Evolutionary conservation across 148 eudicot species (phyloP).

Genomic region (Polygonum aviculare): DNA sequence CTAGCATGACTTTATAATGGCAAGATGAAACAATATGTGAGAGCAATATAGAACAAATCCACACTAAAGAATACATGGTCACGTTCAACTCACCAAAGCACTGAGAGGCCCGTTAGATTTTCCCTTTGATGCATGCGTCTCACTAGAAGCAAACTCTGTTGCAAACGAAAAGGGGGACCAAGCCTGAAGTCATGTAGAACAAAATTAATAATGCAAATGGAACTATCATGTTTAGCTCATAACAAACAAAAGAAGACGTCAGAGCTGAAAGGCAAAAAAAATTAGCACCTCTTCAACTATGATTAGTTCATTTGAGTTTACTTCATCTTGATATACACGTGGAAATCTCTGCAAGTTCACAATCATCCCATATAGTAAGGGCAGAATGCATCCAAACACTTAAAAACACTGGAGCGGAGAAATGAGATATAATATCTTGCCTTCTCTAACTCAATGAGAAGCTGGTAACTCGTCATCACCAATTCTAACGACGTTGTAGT

Average conservation of each 20-base stretch:
- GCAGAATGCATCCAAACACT: not conserved
- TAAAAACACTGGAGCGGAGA: slow-evolving; percentile 6
- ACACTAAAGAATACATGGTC: not conserved
- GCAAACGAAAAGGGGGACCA: slow-evolving; percentile 73
- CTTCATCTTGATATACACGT: slow-evolving; percentile 31
- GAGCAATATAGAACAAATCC: not conserved
- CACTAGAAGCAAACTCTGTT: slow-evolving; percentile 27
- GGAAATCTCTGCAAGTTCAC: slow-evolving; percentile 52
- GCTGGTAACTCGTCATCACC: slow-evolving; percentile 60
- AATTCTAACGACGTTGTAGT: slow-evolving; percentile 62
- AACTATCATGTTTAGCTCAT: not conserved
- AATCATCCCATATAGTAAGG: not conserved
- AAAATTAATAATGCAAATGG: not conserved
- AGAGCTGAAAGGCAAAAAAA: not conserved
- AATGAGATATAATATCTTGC: slow-evolving; percentile 20
- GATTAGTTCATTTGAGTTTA: slow-evolving; percentile 28
- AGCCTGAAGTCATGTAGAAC: slow-evolving; percentile 38
- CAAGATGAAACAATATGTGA: not conserved
- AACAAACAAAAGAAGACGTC: not conserved
- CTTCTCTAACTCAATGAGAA: slow-evolving; percentile 67
- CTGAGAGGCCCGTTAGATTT: slow-evolving; percentile 34
- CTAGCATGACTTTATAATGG: not conserved
- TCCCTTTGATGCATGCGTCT: slow-evolving; percentile 19
- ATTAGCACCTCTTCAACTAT: slow-evolving; percentile 53
- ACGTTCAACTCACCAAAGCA: slow-evolving; percentile 44